Evolutionary conservation across 768 basidiomycete genomes (phyloP), one percentile per base, ranked within the genome.

Genomic region (Leccinum uliginosum): DNA sequence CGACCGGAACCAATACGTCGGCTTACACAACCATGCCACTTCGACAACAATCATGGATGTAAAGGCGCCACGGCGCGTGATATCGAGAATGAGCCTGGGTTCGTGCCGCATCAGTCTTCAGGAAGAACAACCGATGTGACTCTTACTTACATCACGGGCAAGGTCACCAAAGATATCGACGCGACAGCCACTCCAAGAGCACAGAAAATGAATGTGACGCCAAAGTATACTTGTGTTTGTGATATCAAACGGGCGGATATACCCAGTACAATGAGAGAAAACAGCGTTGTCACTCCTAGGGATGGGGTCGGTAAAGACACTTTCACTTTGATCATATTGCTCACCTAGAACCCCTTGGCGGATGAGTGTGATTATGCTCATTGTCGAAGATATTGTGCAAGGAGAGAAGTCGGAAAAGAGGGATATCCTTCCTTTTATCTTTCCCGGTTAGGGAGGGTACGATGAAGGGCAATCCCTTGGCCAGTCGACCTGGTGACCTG

Each of bases 21-120:
- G 51, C 75, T 62, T 58, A 78, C 75, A 62, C 53, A 76, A 58
- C 73, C 72, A 76, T 14, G 17, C 46, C 15, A 78, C 29, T 58
- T 79, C 78, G 7, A 74, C 64, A 23, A 67, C 56, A 15, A 77
- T 65, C 68, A 70, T 72, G 27, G 78, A 79, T 6, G 74, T 70
- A 46, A 75, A 61, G 1, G 74, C 71, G n/a, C 73, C 76, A 19
- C 62, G 66, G 14, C 75, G 71, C 27, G 71, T 0, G 29, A 65
- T 35, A 55, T 78, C 76, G 23, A 76, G 40, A 19, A 74, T 19
- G 30, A 74, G 35, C 67, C 78, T 78, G 49, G n/a, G n/a, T n/a
- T n/a, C 10, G n/a, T 35, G 6, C 15, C 15, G 34, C 34, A 30
- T 59, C 29, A 65, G 40, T 12, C n/a, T 24, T 45, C 47, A 17